Percentiles rank a stretch among this genome's conserved stretches.
Conservation (phyloP, 345 rosid genomes). For the Pistacia atlantica region DNA sequence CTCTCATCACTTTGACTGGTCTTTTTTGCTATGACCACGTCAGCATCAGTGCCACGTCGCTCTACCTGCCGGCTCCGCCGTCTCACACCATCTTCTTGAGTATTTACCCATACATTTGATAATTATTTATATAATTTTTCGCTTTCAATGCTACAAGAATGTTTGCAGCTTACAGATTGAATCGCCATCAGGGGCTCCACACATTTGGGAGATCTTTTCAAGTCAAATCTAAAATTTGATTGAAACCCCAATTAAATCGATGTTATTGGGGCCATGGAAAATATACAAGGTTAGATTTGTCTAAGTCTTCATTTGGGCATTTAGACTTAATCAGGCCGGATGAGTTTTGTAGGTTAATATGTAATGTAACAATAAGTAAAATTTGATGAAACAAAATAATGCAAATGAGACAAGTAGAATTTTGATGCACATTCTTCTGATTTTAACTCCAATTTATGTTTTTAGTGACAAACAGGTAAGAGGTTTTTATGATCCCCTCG, state of each 20-base stretch:
- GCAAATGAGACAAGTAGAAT: not conserved
- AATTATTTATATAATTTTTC: not conserved
- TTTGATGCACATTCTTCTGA: not conserved
- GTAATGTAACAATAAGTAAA: slow-evolving; percentile 6
- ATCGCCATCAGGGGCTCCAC: slow-evolving; percentile 27
- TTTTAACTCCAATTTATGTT: too few species aligned
- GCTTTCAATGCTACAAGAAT: slow-evolving; percentile 27
- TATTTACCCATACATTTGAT: not conserved
- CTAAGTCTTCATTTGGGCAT: not conserved
- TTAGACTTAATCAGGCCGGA: slow-evolving; percentile 5
- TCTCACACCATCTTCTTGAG: slow-evolving; percentile 1
- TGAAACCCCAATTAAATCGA: too few species aligned
- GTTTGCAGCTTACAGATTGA: slow-evolving; percentile 13
- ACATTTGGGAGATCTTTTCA: not conserved
- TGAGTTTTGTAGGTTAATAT: slow-evolving; percentile 13
- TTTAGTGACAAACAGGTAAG: not conserved
- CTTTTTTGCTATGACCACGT: slow-evolving; percentile 16
- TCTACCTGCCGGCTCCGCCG: slow-evolving; percentile 33
- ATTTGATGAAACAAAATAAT: slow-evolving; percentile 1
- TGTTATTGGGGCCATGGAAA: too few species aligned
- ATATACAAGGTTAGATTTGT: not conserved
- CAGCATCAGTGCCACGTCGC: slow-evolving; percentile 13
- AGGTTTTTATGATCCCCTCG: not conserved
- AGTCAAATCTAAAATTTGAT: slow-evolving; percentile 14
- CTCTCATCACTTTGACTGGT: slow-evolving; percentile 14